Percentiles rank a stretch among this genome's conserved stretches.
Conservation (phyloP, 352 stramenopile genomes). For the Phytophthora hybrid region DNA sequence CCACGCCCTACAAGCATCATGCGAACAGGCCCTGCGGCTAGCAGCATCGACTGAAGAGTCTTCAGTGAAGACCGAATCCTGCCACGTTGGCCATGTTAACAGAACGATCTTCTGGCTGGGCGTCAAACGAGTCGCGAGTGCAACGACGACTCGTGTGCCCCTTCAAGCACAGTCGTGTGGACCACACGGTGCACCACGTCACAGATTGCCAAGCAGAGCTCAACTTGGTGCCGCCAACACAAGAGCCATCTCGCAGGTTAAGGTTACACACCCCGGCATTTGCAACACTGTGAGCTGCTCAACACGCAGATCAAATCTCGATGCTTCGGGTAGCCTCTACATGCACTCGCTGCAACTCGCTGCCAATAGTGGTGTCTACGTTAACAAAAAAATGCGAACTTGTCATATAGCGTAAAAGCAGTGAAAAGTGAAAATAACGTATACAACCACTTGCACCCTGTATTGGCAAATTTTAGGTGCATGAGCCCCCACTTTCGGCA, state of each 20-base stretch:
- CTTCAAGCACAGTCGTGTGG: conserved; percentile 17
- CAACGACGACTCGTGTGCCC: neutral
- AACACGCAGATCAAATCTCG: conserved; percentile 32
- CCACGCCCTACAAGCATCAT: neutral
- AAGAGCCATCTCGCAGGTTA: conserved; percentile 20
- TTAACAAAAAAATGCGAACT: too few relatives aligned
- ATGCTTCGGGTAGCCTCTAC: conserved; percentile 3
- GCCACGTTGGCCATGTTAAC: neutral
- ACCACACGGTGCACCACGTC: conserved; percentile 23
- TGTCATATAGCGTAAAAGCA: too few relatives aligned
- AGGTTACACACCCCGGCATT: conserved; percentile 25
- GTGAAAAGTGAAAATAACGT: too few relatives aligned
- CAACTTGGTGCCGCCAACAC: too few relatives aligned
- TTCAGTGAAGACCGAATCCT: neutral
- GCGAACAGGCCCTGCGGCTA: neutral
- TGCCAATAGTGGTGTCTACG: neutral
- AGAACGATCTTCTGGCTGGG: neutral
- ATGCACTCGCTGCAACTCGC: conserved; percentile 18
- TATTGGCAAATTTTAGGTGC: too few relatives aligned
- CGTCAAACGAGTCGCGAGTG: neutral
- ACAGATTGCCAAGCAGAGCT: conserved; percentile 17
- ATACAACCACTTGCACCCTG: too few relatives aligned
- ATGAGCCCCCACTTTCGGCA: too few relatives aligned
- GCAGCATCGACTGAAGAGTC: neutral
- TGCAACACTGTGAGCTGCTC: conserved; percentile 20